Base-by-base conservation (phyloP, 345 rosid genomes). In the Boechera stricta region DNA sequence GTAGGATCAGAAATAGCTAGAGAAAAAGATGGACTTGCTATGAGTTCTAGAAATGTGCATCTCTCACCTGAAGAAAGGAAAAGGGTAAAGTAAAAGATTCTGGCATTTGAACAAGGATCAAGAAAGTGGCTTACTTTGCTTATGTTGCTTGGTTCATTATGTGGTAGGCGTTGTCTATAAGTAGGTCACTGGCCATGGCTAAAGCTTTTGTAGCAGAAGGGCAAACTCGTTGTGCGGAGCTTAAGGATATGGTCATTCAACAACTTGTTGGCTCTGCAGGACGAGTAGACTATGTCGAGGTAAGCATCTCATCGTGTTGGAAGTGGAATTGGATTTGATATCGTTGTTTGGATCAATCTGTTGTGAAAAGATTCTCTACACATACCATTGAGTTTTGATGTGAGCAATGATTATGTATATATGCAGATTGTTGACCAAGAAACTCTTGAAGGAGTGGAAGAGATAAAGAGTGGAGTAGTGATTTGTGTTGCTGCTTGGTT, bases 241-340 rank as follows among this genome's bases (percentile, higher is more conserved):
- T 92, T 24, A 85, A 79, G 74, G 84, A 87, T 68, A 60, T 73
- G 41, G 86, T 88, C 69, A 31, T 85, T 67, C 78, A 73, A 76
- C 83, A 82, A 65, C 77, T 91, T 69, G 75, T 63, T 72, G 82
- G 78, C 67, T 87, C 97, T 71, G 88, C 87, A 41, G 98, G 96
- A 16, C 84, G 58, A 80, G 71, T 95, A n/a, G 98, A 92, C 80
- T 95, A 90, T 85, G 98, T 86, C 0, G 91, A 94, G 97, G 97
- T 92, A 48, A 80, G 72, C 45, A 42, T 54, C 45, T 13, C 13
- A 71, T 55, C 44, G 4, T 51, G 10, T 67, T 33, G 65, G 74
- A 72, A 42, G 16, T 21, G 5, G 53, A 55, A 13, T 21, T 9
- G 38, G 18, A 52, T 48, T 64, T 10, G 2, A 15, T 7, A 15